Evolutionary conservation across 805 yeast genomes (phyloP).

Genomic region (Saccharomycopsis fermentans): DNA sequence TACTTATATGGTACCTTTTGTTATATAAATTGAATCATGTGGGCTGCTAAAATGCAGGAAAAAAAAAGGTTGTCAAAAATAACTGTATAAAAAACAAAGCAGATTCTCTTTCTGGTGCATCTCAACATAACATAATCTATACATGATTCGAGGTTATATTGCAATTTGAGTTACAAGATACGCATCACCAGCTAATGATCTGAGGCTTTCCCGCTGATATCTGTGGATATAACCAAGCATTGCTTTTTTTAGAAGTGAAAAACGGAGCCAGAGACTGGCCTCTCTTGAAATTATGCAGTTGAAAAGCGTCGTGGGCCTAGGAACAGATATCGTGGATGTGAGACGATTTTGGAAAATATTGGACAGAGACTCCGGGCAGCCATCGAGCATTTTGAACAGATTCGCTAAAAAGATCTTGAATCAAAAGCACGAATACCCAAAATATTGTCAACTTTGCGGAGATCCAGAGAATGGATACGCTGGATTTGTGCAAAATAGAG

Average conservation of each 20-base stretch:
- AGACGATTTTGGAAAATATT: slow-evolving; percentile 8
- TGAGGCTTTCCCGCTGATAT: no score
- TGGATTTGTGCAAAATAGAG: not conserved
- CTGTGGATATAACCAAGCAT: no score
- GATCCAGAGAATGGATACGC: not conserved
- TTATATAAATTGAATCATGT: not conserved
- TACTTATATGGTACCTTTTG: not conserved
- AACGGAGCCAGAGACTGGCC: no score
- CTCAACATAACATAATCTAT: no score
- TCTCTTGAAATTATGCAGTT: not conserved
- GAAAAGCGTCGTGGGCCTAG: slow-evolving; percentile 10
- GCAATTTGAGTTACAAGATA: no score
- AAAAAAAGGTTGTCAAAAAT: not conserved
- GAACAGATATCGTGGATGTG: slow-evolving; percentile 11
- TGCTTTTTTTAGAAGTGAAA: no score
- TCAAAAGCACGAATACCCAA: not conserved
- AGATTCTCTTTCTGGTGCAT: no score
- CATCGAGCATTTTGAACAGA: slow-evolving; percentile 5
- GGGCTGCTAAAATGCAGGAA: not conserved
- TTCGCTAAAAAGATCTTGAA: slow-evolving; percentile 12
- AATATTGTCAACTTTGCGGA: not conserved
- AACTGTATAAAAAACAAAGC: not conserved
- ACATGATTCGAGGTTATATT: no score
- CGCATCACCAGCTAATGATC: no score
- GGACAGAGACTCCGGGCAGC: not conserved